These are phyloP conservation scores for Rusavskia elegans DNA, from an alignment of 495 filamentous ascomycete species.

Conservation along the genomic window DNA sequence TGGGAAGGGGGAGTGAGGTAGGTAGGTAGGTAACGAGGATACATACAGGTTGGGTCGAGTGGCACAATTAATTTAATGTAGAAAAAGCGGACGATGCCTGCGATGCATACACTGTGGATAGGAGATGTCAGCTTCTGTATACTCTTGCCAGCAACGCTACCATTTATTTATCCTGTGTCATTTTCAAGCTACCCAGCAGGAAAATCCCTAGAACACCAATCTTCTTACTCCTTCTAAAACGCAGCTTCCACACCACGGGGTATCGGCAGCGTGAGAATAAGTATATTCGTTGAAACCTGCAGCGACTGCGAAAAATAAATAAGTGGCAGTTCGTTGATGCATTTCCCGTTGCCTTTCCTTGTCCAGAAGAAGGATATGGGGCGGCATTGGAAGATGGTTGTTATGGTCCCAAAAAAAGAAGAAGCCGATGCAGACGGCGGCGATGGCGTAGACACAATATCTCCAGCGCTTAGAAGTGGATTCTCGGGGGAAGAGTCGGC, in stretches of 20 bases:
- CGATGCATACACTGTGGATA: slow-evolving; percentile 14
- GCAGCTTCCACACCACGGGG: slow-evolving; percentile 28
- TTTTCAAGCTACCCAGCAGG: slow-evolving; percentile 8
- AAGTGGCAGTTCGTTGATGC: slow-evolving; percentile 18
- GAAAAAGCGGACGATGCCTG: slow-evolving; percentile 17
- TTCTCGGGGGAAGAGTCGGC: slow-evolving; percentile 19
- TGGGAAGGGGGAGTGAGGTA: too few species aligned
- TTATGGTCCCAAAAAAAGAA: slow-evolving; percentile 5
- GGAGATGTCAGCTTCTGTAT: too few species aligned
- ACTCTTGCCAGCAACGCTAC: too few species aligned
- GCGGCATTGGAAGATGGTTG: slow-evolving; percentile 19
- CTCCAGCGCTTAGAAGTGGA: slow-evolving; percentile 16
- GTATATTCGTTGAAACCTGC: slow-evolving; percentile 26
- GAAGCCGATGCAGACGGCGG: slow-evolving; percentile 19
- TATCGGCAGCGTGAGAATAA: slow-evolving; percentile 33
- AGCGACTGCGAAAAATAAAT: slow-evolving; percentile 24
- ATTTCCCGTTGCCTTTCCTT: slow-evolving; percentile 8
- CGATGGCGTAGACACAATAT: slow-evolving; percentile 15
- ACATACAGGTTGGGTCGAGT: slow-evolving; percentile 3
- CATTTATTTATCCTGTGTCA: too few species aligned
- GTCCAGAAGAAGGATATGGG: slow-evolving; percentile 12
- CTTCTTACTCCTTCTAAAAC: slow-evolving; percentile 23
- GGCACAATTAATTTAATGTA: slow-evolving; percentile 7
- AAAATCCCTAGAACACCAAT: slow-evolving; percentile 6
- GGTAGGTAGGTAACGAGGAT: too few species aligned